phyloP scores from a whole-genome alignment of 345 rosid species.

The Noccaea bulbosa region DNA sequence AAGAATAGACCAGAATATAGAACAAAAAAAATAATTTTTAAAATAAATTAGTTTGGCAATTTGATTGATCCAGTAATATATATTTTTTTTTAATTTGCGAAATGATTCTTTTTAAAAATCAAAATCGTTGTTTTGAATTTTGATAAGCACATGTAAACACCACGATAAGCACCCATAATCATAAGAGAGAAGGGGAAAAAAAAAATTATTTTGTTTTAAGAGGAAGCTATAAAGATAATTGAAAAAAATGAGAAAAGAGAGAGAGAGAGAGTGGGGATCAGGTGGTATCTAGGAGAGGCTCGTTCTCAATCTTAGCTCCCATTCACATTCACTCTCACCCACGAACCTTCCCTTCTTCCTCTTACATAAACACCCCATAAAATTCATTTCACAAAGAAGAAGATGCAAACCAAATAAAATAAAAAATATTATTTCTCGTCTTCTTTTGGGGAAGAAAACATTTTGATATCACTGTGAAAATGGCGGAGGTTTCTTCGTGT shows the following conservation, averaged over 20 bases:
- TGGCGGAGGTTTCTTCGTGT: slow-evolving; percentile 36
- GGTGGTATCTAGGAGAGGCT: slow-evolving; percentile 49
- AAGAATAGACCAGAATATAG: too few species aligned
- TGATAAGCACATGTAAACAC: slow-evolving; percentile 23
- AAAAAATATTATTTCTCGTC: background rate
- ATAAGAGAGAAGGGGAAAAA: background rate
- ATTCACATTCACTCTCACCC: slow-evolving; percentile 27
- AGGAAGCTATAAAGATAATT: background rate
- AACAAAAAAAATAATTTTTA: too few species aligned
- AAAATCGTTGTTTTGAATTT: background rate
- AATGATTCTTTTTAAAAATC: background rate
- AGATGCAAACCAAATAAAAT: background rate
- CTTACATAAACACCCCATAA: slow-evolving; percentile 42
- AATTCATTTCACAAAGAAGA: background rate
- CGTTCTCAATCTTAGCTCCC: slow-evolving; percentile 4
- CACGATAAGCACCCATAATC: slow-evolving; percentile 19
- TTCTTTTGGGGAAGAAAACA: background rate
- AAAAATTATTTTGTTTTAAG: background rate
- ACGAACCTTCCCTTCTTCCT: slow-evolving; percentile 40
- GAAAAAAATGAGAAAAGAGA: background rate
- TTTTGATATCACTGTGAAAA: slow-evolving; percentile 14
- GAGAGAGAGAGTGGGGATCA: slow-evolving; percentile 26
- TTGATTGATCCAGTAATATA: too few species aligned
- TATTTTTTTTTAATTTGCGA: too few species aligned
- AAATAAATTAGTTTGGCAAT: too few species aligned